Evolutionary conservation across 2,329 filamentous ascomycete species (phyloP).

Genomic region (Aspergillus thermomutatus): DNA sequence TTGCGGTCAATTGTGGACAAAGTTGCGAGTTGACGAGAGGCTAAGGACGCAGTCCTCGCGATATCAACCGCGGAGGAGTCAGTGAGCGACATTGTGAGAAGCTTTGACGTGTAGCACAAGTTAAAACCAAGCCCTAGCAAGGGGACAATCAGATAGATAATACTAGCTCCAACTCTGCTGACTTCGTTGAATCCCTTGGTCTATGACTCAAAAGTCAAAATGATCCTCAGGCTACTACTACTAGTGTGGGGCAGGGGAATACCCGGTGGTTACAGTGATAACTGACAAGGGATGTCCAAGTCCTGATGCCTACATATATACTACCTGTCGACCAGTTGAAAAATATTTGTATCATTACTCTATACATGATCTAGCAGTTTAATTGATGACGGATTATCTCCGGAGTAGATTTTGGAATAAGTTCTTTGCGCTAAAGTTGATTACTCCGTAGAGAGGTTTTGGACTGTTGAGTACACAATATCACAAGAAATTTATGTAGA

Average conservation of each 20-base stretch:
- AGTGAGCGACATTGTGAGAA: conserved; percentile 73
- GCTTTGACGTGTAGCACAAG: background rate
- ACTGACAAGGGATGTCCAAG: background rate
- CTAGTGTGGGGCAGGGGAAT: background rate
- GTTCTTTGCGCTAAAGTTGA: background rate
- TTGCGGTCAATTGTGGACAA: conserved; percentile 75
- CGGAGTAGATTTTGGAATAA: background rate
- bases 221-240: background rate
- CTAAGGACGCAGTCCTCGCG: conserved; percentile 72
- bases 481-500: background rate
- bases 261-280: background rate
- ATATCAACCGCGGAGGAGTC: conserved; percentile 76
- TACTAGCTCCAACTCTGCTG: background rate
- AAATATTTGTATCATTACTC: background rate
- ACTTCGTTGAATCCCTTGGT: too few species aligned
- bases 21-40: conserved; percentile 78
- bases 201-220: background rate
- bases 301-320: background rate
- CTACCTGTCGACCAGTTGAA: background rate
- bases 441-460: background rate
- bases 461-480: too few species aligned
- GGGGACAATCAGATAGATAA: background rate
- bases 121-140: background rate
- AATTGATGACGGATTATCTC: background rate
- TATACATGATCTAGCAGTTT: background rate